Evolutionary conservation across 306 rosid genomes (phyloP).

Genomic region (Boehmeria nivea): DNA sequence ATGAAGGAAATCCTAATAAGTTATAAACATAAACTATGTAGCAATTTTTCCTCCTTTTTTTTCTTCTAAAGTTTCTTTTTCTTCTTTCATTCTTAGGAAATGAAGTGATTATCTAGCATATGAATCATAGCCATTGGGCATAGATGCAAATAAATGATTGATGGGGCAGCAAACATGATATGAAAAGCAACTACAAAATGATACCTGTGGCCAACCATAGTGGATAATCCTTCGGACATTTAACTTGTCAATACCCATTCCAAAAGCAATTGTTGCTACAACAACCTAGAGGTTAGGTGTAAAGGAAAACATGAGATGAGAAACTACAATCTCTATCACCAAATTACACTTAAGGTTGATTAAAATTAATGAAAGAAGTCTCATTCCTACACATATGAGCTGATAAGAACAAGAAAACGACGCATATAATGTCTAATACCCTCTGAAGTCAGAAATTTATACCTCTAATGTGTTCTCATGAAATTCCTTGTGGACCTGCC

Average conservation of each 20-base stretch:
- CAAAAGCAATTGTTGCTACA: conserved; percentile 96
- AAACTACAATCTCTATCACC: neutral
- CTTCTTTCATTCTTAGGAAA: too few relatives aligned
- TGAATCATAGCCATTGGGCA: too few relatives aligned
- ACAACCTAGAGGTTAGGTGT: conserved; percentile 56
- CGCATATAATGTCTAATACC: too few relatives aligned
- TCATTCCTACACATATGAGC: neutral
- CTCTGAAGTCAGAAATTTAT: conserved; percentile 23
- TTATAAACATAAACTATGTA: conserved; percentile 2
- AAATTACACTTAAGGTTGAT: neutral
- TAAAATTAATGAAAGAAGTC: neutral
- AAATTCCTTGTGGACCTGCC: conserved; percentile 83
- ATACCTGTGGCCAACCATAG: conserved; percentile 99
- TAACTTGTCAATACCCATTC: conserved; percentile 94
- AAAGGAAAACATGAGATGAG: conserved; percentile 1
- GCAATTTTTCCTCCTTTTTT: too few relatives aligned
- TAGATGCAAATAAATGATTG: too few relatives aligned
- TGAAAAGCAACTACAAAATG: conserved; percentile 7
- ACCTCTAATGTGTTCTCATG: conserved; percentile 84
- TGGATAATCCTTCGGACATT: conserved; percentile 91
- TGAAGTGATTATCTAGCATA: too few relatives aligned
- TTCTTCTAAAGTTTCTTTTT: too few relatives aligned
- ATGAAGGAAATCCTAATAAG: neutral
- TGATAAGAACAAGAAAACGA: too few relatives aligned
- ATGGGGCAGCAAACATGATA: neutral